phyloP scores from a whole-genome alignment of 2,329 filamentous ascomycete species.

The Aureobasidium namibiae region DNA sequence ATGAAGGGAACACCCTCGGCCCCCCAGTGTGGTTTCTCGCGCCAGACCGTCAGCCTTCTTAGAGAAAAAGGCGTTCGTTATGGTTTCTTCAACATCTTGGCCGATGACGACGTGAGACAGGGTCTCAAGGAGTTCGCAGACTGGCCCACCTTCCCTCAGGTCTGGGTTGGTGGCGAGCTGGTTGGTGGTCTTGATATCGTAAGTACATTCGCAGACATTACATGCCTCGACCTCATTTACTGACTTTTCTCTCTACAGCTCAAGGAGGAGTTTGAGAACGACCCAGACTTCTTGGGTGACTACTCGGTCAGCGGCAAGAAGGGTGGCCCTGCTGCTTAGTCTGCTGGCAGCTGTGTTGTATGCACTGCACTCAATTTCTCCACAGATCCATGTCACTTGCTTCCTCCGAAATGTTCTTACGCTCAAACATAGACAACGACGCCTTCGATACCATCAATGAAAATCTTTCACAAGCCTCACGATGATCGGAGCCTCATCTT shows the following conservation, averaged over 20 bases:
- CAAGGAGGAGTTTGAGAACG: constrained; percentile 82
- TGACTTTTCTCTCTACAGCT: constrained; percentile 47
- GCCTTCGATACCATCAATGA: constrained; percentile 10
- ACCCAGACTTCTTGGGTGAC: constrained; percentile 72
- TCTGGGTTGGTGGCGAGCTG: constrained; percentile 85
- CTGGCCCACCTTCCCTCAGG: constrained; percentile 94
- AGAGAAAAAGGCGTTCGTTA: constrained; percentile 89
- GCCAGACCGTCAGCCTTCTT: constrained; percentile 78
- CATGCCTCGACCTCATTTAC: neutral
- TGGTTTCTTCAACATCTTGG: constrained; percentile 98
- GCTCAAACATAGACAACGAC: constrained; percentile 1
- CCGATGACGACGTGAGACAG: constrained; percentile 93
- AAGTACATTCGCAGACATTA: constrained; percentile 34
- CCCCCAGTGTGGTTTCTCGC: constrained; percentile 86
- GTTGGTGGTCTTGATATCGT: constrained; percentile 95
- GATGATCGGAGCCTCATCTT: neutral
- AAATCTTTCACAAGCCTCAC: neutral
- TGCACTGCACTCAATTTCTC: neutral
- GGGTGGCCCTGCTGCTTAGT: constrained; percentile 20
- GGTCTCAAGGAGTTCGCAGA: constrained; percentile 96
- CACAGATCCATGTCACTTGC: neutral
- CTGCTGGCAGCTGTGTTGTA: neutral
- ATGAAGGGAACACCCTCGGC: constrained; percentile 92
- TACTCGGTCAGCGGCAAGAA: constrained; percentile 45
- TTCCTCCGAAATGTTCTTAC: neutral